Evolutionary conservation across 2,329 filamentous ascomycete genomes (phyloP).

Genomic region (Exophiala sp.): DNA sequence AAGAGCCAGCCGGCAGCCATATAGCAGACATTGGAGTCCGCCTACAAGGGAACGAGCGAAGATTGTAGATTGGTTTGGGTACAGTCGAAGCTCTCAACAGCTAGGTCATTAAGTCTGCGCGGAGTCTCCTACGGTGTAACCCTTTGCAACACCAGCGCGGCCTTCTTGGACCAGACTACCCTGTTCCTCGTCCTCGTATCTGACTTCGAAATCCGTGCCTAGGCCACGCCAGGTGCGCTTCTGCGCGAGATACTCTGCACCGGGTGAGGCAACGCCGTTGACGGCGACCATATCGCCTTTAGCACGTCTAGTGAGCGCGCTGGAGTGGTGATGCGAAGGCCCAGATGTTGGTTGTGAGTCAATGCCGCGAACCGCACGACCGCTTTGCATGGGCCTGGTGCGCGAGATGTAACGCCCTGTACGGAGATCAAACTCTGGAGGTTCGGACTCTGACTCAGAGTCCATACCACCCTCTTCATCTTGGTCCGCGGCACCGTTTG

Average conservation of each 20-base stretch:
- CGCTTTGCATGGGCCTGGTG: conserved; percentile 47
- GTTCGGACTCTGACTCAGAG: conserved; percentile 57
- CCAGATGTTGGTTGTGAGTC: conserved; percentile 10
- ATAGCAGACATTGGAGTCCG: too few relatives aligned
- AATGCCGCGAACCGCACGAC: neutral
- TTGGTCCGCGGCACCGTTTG: conserved; percentile 22
- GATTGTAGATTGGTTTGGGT: too few relatives aligned
- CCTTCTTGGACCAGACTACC: conserved; percentile 76
- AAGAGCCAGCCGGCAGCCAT: too few relatives aligned
- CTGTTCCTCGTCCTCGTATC: conserved; percentile 50
- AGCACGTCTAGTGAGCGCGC: conserved; percentile 57
- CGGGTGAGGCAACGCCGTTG: conserved; percentile 82
- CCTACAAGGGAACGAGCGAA: too few relatives aligned
- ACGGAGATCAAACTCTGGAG: conserved; percentile 86
- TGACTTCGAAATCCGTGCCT: conserved; percentile 71
- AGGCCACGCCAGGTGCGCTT: conserved; percentile 87
- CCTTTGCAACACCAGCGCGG: conserved; percentile 77
- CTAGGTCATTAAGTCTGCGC: conserved; percentile 9
- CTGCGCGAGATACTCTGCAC: conserved; percentile 76
- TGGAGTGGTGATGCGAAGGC: conserved; percentile 31
- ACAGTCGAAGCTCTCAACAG: too few relatives aligned
- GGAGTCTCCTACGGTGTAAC: conserved; percentile 64
- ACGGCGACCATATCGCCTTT: conserved; percentile 68
- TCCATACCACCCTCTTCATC: conserved; percentile 40
- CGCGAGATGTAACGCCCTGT: conserved; percentile 77